Evolutionary conservation across 1,284 basidiomycete species (phyloP), one percentile per base, ranked within the genome.

Genomic region (Rhodofomes roseus): DNA sequence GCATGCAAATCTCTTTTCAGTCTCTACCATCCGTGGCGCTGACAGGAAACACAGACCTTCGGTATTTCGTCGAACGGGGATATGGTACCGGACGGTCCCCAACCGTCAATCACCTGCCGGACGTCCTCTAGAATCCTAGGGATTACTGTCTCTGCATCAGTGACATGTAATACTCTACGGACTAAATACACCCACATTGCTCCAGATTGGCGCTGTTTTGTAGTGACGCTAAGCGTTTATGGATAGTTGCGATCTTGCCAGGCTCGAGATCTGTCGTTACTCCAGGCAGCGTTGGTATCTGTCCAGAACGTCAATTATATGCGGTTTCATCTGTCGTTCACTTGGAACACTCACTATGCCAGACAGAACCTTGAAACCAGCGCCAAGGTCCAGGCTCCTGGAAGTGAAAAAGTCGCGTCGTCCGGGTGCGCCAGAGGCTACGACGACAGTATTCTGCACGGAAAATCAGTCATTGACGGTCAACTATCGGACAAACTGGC

Each of bases 271-370:
- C 81, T 61, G 86, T 84, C 20, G 89, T 90, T 48, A 90, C 82
- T 41, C 89, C 89, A 64, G 79, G 81, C 60, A 90, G 79, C 79
- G 87, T 84, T 63, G 87, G 87, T 63, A 89, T 87, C 87, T 89
- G 55, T 43, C 25, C 34, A 25, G 43, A 61, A 63, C 54, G 37
- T 61, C 54, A 57, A 54, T 27, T 59, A 43, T n/a, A 48, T 31
- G 36, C 22, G 27, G 34, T 16, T 36, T 52, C 29, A 57, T 46
- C 27, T 43, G 27, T n/a, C n/a, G n/a, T n/a, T n/a, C n/a, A 57
- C 46, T 31, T 51, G 8, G 36, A 31, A 44, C 40, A 79, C 85
- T 63, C 69, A 90, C 89, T 56, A 86, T 87, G 57, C 89, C 88
- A 56, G 87, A 89, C 60, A 90, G 78, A 65, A 88, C 81, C 66